Base-by-base conservation (phyloP, 768 basidiomycete genomes). In the Trametes sanguinea region DNA sequence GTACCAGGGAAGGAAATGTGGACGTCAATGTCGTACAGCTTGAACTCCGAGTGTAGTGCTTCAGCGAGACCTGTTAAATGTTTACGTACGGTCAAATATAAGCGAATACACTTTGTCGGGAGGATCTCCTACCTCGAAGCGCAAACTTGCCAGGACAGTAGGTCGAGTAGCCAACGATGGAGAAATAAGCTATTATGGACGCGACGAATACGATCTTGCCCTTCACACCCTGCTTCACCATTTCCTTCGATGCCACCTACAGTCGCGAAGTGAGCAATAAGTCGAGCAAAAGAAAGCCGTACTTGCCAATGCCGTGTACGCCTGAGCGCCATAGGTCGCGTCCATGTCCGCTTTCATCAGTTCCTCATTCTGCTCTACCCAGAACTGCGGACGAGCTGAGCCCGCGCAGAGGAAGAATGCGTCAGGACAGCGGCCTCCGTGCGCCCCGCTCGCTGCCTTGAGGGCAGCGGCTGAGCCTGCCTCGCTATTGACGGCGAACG, bases 121-220 rank as follows among this genome's bases (percentile, higher is more conserved):
- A 10, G 33, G 32, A 22, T n/a, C 16, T 63, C 75, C 45, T 65
- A 93, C 94, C 94, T 75, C 92, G 77, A 5, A 96, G 72, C 7
- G 95, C 95, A 67, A 90, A 89, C 71, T 96, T 96, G 9, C 85
- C 88, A 0, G 94, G 92, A 0, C 89, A 78, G 73, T 96, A 96
- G 1, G 85, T 83, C 1, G 88, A 79, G 67, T 87, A 96, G 0
- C 95, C 94, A 3, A 90, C 75, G 57, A 94, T 83, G 2, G 84
- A 81, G 78, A 93, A 87, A 67, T 86, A 86, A 1, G 86, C 90
- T 9, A 94, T 74, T 4, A 86, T 84, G 0, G 90, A 93, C 1
- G 86, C 86, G 29, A 92, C 83, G 43, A 96, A 84, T 14, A 91
- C 78, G 42, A 94, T 86, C 70, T 89, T 92, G 22, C 89, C 84